Conservation (phyloP, 257 asterid genomes). For the Avicennia marina region DNA sequence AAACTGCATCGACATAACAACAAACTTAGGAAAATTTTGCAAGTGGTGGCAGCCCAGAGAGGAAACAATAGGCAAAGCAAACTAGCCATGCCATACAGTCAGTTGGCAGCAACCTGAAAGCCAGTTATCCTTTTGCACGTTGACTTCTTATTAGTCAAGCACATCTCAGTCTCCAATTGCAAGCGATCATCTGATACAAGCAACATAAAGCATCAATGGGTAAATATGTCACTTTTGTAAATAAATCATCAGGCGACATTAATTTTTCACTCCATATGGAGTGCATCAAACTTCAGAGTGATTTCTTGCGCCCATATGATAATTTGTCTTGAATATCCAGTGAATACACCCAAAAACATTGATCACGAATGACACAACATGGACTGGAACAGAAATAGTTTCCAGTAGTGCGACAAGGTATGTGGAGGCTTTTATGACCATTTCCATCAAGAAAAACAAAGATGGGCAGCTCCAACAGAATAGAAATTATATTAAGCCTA, state of each 20-base stretch:
- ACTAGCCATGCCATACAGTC: not conserved
- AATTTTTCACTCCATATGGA: not conserved
- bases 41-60: not conserved
- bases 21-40: not conserved
- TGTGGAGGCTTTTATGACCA: no score
- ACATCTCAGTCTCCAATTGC: slow-evolving; percentile 4
- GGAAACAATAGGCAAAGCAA: not conserved
- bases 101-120: not conserved
- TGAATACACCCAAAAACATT: not conserved
- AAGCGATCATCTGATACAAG: slow-evolving; percentile 51
- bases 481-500: no score
- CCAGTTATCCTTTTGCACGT: not conserved
- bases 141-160: not conserved
- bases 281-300: not conserved
- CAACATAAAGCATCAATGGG: slow-evolving; percentile 4
- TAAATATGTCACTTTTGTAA: no score
- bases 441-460: no score
- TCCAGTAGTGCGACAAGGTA: no score
- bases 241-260: not conserved
- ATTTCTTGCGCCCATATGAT: not conserved
- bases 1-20: slow-evolving; percentile 43
- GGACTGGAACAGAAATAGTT: no score
- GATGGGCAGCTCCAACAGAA: no score
- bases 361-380: not conserved
- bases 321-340: not conserved